A percentile compares a stretch with the other conserved stretches of the same genome.
These are phyloP conservation scores for Bocquillonia castaneifolia DNA, from an alignment of 441 rosid species.

Conservation along the genomic window DNA sequence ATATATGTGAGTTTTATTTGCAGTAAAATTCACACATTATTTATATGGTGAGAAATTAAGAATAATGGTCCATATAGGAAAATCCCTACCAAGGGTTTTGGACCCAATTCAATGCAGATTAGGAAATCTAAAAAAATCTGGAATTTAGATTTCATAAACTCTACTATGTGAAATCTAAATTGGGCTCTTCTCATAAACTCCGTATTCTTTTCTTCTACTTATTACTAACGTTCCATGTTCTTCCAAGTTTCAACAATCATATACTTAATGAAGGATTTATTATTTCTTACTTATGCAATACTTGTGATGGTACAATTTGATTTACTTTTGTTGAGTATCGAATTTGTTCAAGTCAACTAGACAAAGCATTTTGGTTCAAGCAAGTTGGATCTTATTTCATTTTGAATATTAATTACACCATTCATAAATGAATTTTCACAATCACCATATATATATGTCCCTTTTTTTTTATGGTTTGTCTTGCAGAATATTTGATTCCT, in stretches of 20 bases:
- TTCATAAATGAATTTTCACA: background rate
- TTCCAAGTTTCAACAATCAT: no score
- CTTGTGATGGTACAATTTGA: background rate
- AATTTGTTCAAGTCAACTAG: constrained; percentile 1
- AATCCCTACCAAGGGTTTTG: background rate
- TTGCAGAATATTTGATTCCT: background rate
- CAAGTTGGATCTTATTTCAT: background rate
- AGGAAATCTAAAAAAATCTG: background rate
- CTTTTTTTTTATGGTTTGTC: background rate
- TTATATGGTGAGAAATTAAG: no score
- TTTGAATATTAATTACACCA: background rate
- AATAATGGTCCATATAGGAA: no score
- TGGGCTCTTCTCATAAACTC: no score
- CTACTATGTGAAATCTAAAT: no score
- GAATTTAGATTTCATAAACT: no score
- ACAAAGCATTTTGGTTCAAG: background rate
- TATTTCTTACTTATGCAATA: no score
- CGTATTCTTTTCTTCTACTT: no score
- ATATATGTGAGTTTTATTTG: no score
- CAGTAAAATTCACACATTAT: no score
- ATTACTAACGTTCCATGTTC: no score
- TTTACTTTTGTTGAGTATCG: background rate
- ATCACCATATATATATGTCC: background rate
- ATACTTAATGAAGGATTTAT: no score
- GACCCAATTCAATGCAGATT: background rate